Evolutionary conservation across 2,329 filamentous ascomycete species (phyloP).

Genomic region (Blumeriella jaapii): DNA sequence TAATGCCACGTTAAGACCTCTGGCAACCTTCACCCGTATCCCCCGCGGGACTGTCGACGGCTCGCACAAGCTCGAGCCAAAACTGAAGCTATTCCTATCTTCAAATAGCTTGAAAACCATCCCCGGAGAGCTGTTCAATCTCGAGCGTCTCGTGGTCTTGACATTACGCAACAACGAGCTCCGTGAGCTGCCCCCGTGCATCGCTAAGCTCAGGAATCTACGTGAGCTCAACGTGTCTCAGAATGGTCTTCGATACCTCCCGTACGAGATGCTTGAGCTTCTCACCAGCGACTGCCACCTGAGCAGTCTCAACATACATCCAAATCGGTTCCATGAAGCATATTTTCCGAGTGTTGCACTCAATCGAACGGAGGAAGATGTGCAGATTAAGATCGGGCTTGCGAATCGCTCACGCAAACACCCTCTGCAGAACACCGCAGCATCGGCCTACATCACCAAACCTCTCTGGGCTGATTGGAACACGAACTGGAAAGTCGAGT

Average conservation of each 20-base stretch:
- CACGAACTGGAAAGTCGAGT: constrained; percentile 20
- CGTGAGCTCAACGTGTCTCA: constrained; percentile 53
- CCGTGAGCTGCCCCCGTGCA: constrained; percentile 45
- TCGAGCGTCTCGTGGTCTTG: constrained; percentile 51
- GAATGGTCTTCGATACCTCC: constrained; percentile 49
- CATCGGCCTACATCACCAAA: constrained; percentile 1
- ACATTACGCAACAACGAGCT: constrained; percentile 55
- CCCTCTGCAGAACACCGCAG: not conserved
- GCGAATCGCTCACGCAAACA: constrained; percentile 4
- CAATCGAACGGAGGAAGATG: constrained; percentile 6
- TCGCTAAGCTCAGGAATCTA: constrained; percentile 46
- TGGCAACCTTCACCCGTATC: constrained; percentile 43
- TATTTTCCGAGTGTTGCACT: constrained; percentile 11
- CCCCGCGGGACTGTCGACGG: constrained; percentile 16
- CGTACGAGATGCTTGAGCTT: constrained; percentile 49
- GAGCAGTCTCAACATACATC: constrained; percentile 42
- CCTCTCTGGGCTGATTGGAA: constrained; percentile 9
- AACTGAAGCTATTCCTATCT: constrained; percentile 49
- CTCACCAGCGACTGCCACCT: constrained; percentile 36
- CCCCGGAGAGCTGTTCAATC: constrained; percentile 48
- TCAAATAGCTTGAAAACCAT: constrained; percentile 45
- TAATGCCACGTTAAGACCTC: constrained; percentile 43
- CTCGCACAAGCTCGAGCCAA: constrained; percentile 46
- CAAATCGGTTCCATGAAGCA: constrained; percentile 49
- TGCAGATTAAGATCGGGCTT: constrained; percentile 9